Percentiles rank a stretch among this genome's conserved stretches.
Evolutionary conservation across 805 yeast species (phyloP).

Genomic region (Lipomyces sp.): DNA sequence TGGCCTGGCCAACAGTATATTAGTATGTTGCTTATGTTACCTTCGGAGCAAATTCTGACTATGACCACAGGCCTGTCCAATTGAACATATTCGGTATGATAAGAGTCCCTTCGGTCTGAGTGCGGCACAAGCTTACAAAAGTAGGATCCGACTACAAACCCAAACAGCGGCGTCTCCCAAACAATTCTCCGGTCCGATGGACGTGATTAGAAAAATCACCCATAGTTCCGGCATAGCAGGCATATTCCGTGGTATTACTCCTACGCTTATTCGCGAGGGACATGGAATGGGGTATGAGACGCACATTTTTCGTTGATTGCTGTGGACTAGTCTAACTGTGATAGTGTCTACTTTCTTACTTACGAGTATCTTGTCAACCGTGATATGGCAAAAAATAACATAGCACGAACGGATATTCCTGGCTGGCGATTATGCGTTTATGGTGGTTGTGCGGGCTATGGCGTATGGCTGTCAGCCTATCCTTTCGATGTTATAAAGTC

Average conservation of each 20-base stretch:
- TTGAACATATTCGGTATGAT: conserved; percentile 34
- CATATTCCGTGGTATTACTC: conserved; percentile 77
- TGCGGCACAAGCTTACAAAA: conserved; percentile 36
- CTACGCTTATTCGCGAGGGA: conserved; percentile 83
- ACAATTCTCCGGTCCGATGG: conserved; percentile 75
- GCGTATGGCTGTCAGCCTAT: conserved; percentile 76
- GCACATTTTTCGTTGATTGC: not conserved
- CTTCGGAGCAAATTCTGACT: not conserved
- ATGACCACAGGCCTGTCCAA: conserved; percentile 23
- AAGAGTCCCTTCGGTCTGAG: not conserved
- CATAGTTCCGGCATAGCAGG: conserved; percentile 61
- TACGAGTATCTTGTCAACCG: conserved; percentile 84
- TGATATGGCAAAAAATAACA: conserved; percentile 53
- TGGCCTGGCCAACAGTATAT: conserved; percentile 84
- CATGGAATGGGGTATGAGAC: conserved; percentile 73
- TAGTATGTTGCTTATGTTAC: conserved; percentile 42
- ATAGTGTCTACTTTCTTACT: conserved; percentile 70
- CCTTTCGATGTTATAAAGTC: conserved; percentile 94
- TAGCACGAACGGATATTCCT: conserved; percentile 74
- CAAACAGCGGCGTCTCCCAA: conserved; percentile 60
- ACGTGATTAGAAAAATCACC: conserved; percentile 65
- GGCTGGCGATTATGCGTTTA: conserved; percentile 83
- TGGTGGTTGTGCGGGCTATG: conserved; percentile 91
- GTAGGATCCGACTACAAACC: conserved; percentile 91
- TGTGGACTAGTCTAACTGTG: not conserved